Evolutionary conservation across 2,329 filamentous ascomycete species (phyloP).

Genomic region (Didymella arachidicola): DNA sequence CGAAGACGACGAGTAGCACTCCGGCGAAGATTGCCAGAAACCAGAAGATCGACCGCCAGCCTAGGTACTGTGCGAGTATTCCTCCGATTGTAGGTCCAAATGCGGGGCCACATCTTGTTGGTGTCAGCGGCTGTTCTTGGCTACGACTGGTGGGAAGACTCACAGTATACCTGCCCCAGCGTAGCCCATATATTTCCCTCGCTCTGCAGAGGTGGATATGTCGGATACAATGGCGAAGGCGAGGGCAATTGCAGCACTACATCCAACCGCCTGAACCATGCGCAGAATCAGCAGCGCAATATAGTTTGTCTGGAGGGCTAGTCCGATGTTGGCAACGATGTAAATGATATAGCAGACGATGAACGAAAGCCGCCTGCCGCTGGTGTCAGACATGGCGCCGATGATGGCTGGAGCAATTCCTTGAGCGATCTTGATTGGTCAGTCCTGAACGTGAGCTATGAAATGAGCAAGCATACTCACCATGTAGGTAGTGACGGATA

Average conservation of each 20-base stretch:
- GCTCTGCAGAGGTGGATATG: conserved; percentile 71
- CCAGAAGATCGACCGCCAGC: conserved; percentile 54
- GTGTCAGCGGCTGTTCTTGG: no score
- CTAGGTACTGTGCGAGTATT: conserved; percentile 40
- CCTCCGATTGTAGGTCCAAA: conserved; percentile 50
- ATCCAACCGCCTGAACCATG: conserved; percentile 51
- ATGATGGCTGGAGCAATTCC: conserved; percentile 62
- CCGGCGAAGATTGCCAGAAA: conserved; percentile 53
- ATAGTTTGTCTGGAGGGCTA: conserved; percentile 50
- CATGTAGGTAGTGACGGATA: conserved; percentile 62
- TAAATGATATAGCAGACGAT: conserved; percentile 54
- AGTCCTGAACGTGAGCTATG: conserved; percentile 7
- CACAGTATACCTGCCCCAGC: conserved; percentile 60
- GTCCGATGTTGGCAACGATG: conserved; percentile 48
- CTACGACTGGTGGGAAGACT: no score
- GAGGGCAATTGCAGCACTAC: conserved; percentile 60
- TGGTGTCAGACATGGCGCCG: conserved; percentile 61
- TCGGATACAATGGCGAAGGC: conserved; percentile 77
- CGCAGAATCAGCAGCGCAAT: conserved; percentile 47
- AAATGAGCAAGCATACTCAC: conserved; percentile 22
- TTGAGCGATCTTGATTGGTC: conserved; percentile 51
- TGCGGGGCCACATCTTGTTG: conserved; percentile 32
- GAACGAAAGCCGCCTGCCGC: conserved; percentile 61
- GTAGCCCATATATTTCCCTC: conserved; percentile 76
- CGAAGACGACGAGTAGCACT: conserved; percentile 45